These are phyloP conservation scores for Colletotrichum endophyticum DNA, from an alignment of 2,329 filamentous ascomycete species.

Conservation along the genomic window DNA sequence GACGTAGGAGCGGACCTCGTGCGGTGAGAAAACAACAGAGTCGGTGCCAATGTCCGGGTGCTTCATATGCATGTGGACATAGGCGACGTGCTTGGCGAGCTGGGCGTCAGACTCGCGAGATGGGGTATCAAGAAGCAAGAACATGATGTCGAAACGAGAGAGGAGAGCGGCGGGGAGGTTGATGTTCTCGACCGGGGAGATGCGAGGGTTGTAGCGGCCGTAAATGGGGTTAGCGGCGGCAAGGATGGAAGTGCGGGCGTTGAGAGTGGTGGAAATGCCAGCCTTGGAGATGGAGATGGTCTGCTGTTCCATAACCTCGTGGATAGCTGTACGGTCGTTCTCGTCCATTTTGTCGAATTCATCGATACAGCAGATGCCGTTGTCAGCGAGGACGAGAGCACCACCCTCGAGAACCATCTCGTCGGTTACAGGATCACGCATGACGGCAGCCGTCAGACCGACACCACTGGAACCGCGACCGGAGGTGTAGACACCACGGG, in stretches of 20 bases:
- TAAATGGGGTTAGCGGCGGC: constrained; percentile 97
- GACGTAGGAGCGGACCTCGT: constrained; percentile 95
- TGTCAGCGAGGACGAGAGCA: constrained; percentile 80
- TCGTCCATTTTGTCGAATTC: constrained; percentile 93
- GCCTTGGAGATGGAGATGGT: constrained; percentile 85
- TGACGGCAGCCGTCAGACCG: constrained; percentile 81
- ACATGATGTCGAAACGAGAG: constrained; percentile 96
- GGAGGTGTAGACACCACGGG: constrained; percentile 86
- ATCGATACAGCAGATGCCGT: constrained; percentile 86
- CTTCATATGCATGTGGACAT: constrained; percentile 95
- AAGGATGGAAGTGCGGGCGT: constrained; percentile 93
- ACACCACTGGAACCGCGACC: constrained; percentile 83
- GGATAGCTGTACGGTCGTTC: constrained; percentile 80
- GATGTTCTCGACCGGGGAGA: constrained; percentile 98
- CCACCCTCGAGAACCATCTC: constrained; percentile 86
- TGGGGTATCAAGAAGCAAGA: constrained; percentile 94
- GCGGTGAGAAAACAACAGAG: constrained; percentile 81
- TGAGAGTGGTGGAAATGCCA: constrained; percentile 77
- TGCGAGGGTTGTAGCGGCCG: constrained; percentile 95
- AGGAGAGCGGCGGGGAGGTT: constrained; percentile 97
- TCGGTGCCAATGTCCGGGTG: constrained; percentile 76
- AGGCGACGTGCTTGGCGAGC: constrained; percentile 92
- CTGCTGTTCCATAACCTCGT: constrained; percentile 90
- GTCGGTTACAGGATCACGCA: constrained; percentile 83
- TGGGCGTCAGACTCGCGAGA: constrained; percentile 89